phyloP scores from a whole-genome alignment of 2,329 filamentous ascomycete species.

The Talaromyces verruculosus region DNA sequence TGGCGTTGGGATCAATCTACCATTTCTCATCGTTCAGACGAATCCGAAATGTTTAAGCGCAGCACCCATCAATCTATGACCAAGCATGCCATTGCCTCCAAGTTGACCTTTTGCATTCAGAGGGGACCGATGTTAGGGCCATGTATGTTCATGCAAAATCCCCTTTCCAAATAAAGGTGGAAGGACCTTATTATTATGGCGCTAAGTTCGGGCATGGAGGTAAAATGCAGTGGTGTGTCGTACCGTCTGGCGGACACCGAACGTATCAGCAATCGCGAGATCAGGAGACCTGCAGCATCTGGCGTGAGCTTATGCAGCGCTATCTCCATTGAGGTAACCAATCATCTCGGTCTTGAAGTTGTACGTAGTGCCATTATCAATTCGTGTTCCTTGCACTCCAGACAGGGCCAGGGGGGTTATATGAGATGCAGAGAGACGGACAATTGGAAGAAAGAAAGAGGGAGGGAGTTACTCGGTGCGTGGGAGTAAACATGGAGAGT shows the following conservation, averaged over 20 bases:
- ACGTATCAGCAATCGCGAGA: background rate
- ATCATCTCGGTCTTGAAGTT: background rate
- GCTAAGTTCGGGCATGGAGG: constrained; percentile 7
- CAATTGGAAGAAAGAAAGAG: background rate
- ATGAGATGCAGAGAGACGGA: background rate
- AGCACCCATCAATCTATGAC: background rate
- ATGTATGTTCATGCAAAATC: background rate
- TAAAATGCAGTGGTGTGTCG: background rate
- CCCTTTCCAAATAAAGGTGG: background rate
- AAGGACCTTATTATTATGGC: background rate
- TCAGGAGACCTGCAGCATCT: constrained; percentile 2
- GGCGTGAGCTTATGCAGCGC: constrained; percentile 15
- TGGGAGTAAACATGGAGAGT: background rate
- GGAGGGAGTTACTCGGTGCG: background rate
- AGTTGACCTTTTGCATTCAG: background rate
- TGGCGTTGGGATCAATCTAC: constrained; percentile 35
- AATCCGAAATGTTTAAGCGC: constrained; percentile 4
- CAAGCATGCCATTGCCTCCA: background rate
- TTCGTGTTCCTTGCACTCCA: background rate
- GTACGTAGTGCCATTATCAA: constrained; percentile 1
- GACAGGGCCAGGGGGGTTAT: background rate
- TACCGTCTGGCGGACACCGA: background rate
- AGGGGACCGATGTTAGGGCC: background rate
- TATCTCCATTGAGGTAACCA: constrained; percentile 6
- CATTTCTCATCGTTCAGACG: constrained; percentile 10